phyloP scores from a whole-genome alignment of 73 alveolate genomes.

The Tetrahymena borealis region DNA sequence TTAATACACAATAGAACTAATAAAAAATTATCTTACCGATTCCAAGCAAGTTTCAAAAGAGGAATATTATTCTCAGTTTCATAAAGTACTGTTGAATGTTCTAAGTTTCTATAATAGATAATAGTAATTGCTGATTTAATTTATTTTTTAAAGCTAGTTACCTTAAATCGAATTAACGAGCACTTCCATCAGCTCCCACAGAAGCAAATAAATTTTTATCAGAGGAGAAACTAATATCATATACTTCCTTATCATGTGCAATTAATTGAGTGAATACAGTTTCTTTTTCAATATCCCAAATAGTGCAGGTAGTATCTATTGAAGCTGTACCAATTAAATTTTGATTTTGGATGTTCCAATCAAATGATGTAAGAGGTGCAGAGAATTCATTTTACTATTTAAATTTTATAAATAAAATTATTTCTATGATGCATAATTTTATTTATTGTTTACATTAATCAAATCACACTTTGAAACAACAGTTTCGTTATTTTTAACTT shows the following conservation, averaged over 20 bases:
- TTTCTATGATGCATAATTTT: background rate
- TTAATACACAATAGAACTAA: background rate
- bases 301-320: conserved; percentile 97
- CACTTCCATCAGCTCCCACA: conserved; percentile 98
- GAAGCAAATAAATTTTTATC: conserved; percentile 91
- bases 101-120: conserved; percentile 60
- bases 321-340: conserved; percentile 93
- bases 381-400: conserved; percentile 41
- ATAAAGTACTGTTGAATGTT: conserved; percentile 94
- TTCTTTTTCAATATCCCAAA: conserved; percentile 94
- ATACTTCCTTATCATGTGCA: conserved; percentile 99
- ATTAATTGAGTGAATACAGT: conserved; percentile 92
- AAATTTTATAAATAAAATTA: background rate
- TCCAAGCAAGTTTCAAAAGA: conserved; percentile 89
- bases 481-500: conserved; percentile 42
- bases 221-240: conserved; percentile 90
- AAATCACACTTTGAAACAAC: conserved; percentile 50
- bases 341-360: conserved; percentile 90
- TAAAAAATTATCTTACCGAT: background rate
- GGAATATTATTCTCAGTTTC: conserved; percentile 81
- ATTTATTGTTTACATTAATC: conserved; percentile 10
- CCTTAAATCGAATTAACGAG: conserved; percentile 87
- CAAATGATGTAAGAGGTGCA: conserved; percentile 97
- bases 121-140: background rate
- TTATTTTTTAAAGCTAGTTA: background rate